Base-by-base conservation (phyloP, 2,329 filamentous ascomycete genomes). In the Hymenoscyphus albidus region DNA sequence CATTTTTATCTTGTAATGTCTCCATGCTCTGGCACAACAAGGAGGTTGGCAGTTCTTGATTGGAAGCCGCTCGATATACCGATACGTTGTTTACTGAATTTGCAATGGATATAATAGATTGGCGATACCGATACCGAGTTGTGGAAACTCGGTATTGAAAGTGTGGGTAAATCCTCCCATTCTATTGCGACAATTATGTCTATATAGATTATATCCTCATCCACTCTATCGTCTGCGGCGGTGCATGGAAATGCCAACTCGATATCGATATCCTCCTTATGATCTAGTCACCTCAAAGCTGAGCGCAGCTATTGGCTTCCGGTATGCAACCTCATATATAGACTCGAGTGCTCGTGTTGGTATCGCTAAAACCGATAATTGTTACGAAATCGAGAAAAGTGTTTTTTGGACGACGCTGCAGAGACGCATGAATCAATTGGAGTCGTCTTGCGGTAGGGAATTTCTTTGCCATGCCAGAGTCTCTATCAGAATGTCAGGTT, bases 281-380 rank as follows among this genome's bases (percentile, higher is more conserved):
- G 6, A 35, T 35, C 35, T 35, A 6, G 35, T 10, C 35, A 35
- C 9, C 35, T 27, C 35, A 35, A 35, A 35, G 6, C 35, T 10
- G 35, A 35, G 5, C 35, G 35, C 35, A 35, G 35, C 35, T 35
- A 35, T 10, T 35, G 35, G 9, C 35, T 35, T 85, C 1, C 84
- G 80, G 71, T 86, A 88, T 0, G 84, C 86, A 14, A 90, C 78
- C 75, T 87, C 85, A 73, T 90, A 91, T 1, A 83, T 85, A 2
- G 88, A 88, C 40, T 84, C 83, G 0, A 89, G 83, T 76, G 90
- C 82, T 82, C 85, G 71, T 82, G 80, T 27, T 83, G 79, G 88
- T 91, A 72, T 84, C 88, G 1, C 78, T 72, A 0, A 87, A 84
- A 72, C 91, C 88, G 0, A 88, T 85, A 71, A 90, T 14, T 85